Percentiles rank a stretch among this genome's conserved stretches.
Conservation (phyloP, 208 protist species). For the Crithidia acanthocephali region DNA sequence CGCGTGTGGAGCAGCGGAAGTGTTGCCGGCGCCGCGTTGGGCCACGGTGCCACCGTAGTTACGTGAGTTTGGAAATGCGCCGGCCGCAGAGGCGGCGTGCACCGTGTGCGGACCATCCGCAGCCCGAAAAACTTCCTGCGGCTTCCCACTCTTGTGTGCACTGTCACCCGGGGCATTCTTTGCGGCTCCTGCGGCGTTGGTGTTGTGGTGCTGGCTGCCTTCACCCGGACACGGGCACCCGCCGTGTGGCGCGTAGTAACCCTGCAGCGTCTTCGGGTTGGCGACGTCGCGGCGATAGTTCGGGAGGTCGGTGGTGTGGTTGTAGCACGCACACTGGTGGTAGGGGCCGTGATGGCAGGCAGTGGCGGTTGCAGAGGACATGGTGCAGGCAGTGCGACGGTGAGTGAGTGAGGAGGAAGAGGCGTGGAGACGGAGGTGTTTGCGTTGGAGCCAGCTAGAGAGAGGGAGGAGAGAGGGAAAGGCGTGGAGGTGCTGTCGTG, state of each 20-base stretch:
- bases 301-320: conserved; percentile 51
- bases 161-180: too few species aligned
- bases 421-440: not conserved
- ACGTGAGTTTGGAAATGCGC: conserved; percentile 59
- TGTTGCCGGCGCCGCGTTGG: conserved; percentile 36
- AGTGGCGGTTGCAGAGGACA: conserved; percentile 11
- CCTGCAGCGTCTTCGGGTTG: conserved; percentile 67
- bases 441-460: too few species aligned
- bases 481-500: too few species aligned
- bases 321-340: conserved; percentile 72
- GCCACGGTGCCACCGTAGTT: conserved; percentile 75
- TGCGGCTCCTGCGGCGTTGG: conserved; percentile 22
- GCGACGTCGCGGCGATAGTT: conserved; percentile 71
- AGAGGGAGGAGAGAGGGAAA: too few species aligned
- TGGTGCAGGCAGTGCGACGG: not conserved
- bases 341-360: conserved; percentile 34
- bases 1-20: conserved; percentile 23
- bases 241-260: conserved; percentile 58
- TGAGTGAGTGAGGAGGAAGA: not conserved
- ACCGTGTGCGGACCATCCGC: conserved; percentile 48
- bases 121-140: conserved; percentile 43
- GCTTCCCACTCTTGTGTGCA: conserved; percentile 8
- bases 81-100: conserved; percentile 18
- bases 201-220: conserved; percentile 20
- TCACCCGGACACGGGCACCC: conserved; percentile 62